Conservation (phyloP, 352 stramenopile species). For the Poterioochromonas sp. region DNA sequence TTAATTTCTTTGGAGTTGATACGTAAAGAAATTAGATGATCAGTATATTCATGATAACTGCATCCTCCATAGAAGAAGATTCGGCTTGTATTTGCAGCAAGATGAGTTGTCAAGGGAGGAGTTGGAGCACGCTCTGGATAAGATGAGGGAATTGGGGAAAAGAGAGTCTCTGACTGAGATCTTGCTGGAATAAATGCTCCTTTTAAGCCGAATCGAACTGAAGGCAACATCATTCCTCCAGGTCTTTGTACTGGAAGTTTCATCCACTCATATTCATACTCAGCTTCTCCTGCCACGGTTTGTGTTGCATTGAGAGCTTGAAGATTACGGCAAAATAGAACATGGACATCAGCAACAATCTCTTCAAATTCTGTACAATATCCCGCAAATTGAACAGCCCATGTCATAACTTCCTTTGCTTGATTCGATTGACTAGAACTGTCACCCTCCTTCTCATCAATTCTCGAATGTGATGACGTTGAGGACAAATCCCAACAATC, state of each 20-base stretch:
- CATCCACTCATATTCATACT: not conserved
- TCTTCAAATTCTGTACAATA: not conserved
- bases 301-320: not conserved
- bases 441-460: not conserved
- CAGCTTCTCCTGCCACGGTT: not conserved
- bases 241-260: not conserved
- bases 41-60: too few relatives aligned
- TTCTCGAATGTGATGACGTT: too few relatives aligned
- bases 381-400: not conserved
- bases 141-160: not conserved
- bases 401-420: too few relatives aligned
- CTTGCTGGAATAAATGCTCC: not conserved
- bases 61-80: too few relatives aligned
- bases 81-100: too few relatives aligned
- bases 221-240: not conserved
- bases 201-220: not conserved
- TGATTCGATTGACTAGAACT: too few relatives aligned
- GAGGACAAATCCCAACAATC: not conserved
- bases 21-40: too few relatives aligned
- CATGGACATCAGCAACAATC: not conserved
- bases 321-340: too few relatives aligned
- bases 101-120: not conserved
- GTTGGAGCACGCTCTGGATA: not conserved
- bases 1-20: too few relatives aligned
- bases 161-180: not conserved